Evolutionary conservation across 805 yeast species (phyloP).

Genomic region (Kluyveromyces dobzhanskii): DNA sequence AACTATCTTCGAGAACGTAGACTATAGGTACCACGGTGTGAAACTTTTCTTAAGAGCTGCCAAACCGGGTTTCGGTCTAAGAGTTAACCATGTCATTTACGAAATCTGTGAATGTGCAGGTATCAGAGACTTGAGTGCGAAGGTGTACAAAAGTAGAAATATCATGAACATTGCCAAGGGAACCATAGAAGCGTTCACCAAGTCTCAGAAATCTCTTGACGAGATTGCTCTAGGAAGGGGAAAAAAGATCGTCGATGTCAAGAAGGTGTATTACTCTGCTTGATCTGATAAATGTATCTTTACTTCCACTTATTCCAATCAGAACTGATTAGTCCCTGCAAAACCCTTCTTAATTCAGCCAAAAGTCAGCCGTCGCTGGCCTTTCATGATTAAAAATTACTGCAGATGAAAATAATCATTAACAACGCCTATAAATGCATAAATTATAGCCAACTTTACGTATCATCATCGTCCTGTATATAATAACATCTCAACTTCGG

Average conservation of each 20-base stretch:
- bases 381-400: too few species aligned
- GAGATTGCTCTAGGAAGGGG: conserved; percentile 90
- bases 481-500: too few species aligned
- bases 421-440: too few species aligned
- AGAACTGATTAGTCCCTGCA: too few species aligned
- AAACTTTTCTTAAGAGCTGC: conserved; percentile 74
- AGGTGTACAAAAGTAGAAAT: conserved; percentile 87
- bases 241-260: conserved; percentile 86
- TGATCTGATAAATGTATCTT: too few species aligned
- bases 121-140: conserved; percentile 85
- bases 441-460: too few species aligned
- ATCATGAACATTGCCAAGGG: conserved; percentile 92
- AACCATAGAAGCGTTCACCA: conserved; percentile 67
- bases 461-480: too few species aligned
- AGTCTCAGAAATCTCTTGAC: conserved; percentile 71
- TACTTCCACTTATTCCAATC: too few species aligned
- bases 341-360: too few species aligned
- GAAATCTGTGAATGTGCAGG: conserved; percentile 93
- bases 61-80: conserved; percentile 87
- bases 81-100: conserved; percentile 83
- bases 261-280: conserved; percentile 73
- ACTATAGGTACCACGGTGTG: conserved; percentile 81
- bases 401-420: too few species aligned
- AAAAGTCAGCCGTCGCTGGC: too few species aligned
- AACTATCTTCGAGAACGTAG: conserved; percentile 79